These are phyloP conservation scores for Periconia digitata DNA, from an alignment of 2,329 filamentous ascomycete genomes.

Conservation along the genomic window DNA sequence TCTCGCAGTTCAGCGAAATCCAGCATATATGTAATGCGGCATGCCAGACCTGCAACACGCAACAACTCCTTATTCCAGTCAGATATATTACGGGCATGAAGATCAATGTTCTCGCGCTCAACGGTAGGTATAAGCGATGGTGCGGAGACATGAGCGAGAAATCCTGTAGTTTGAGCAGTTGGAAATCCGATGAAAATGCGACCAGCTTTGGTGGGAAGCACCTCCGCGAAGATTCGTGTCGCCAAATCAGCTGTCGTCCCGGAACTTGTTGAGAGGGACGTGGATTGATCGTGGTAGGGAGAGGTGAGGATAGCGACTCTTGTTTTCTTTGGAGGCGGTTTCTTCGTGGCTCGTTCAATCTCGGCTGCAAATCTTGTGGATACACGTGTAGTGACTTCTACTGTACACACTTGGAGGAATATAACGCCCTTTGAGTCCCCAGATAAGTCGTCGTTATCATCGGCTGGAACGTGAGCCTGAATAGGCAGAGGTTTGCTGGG, in stretches of 20 bases:
- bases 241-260: conserved; percentile 57
- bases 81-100: conserved; percentile 92
- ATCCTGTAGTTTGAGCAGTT: conserved; percentile 93
- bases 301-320: conserved; percentile 86
- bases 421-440: conserved; percentile 74
- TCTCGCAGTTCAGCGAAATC: conserved; percentile 69
- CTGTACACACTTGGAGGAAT: conserved; percentile 85
- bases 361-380: conserved; percentile 74
- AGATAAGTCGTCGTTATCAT: conserved; percentile 66
- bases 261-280: conserved; percentile 59
- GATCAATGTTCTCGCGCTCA: conserved; percentile 92
- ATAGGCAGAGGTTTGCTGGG: conserved; percentile 14
- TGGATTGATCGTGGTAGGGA: conserved; percentile 78
- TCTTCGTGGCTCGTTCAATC: conserved; percentile 93
- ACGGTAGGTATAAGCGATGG: conserved; percentile 97
- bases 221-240: conserved; percentile 83
- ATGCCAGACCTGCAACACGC: conserved; percentile 84
- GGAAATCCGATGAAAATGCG: conserved; percentile 97
- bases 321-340: conserved; percentile 86
- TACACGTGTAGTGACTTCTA: conserved; percentile 76
- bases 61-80: conserved; percentile 96
- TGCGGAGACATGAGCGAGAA: conserved; percentile 90
- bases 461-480: conserved; percentile 15
- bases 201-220: conserved; percentile 85
- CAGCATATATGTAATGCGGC: conserved; percentile 81